phyloP scores from a whole-genome alignment of 345 rosid genomes.

The Murraya paniculata region DNA sequence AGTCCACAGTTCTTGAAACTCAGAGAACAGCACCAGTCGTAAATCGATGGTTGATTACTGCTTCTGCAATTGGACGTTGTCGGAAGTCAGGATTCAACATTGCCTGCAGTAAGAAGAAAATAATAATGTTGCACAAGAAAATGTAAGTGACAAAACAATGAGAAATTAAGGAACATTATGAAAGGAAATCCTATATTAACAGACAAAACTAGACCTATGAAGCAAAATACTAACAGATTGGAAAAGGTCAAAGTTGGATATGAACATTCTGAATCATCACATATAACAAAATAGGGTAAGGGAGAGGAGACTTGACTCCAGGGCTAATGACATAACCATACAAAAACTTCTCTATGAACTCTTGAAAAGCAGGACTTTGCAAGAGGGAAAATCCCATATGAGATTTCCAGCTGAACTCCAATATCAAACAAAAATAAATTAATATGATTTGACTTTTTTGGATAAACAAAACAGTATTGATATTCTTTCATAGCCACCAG shows the following conservation, averaged over 20 bases:
- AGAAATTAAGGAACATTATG: background rate
- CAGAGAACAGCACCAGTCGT: constrained; percentile 41
- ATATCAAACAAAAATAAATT: background rate
- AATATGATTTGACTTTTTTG: background rate
- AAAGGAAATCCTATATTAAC: background rate
- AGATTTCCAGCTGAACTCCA: background rate
- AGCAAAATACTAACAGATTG: background rate
- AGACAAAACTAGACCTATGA: background rate
- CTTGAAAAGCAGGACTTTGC: background rate
- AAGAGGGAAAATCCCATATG: background rate
- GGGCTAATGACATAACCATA: background rate
- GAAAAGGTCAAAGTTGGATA: background rate
- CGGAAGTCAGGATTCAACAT: constrained; percentile 77
- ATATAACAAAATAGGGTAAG: background rate
- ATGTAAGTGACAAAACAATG: background rate
- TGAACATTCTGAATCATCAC: background rate
- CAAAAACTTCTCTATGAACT: background rate
- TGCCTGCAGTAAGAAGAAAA: constrained; percentile 40
- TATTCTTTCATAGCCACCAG: background rate
- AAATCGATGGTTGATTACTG: constrained; percentile 73
- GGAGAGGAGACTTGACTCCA: background rate
- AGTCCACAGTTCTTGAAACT: background rate
- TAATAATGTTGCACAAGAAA: background rate
- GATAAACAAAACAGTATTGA: background rate
- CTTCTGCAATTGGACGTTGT: constrained; percentile 79